Evolutionary conservation across 306 rosid species (phyloP).

Genomic region (Begonia fuchsioides): DNA sequence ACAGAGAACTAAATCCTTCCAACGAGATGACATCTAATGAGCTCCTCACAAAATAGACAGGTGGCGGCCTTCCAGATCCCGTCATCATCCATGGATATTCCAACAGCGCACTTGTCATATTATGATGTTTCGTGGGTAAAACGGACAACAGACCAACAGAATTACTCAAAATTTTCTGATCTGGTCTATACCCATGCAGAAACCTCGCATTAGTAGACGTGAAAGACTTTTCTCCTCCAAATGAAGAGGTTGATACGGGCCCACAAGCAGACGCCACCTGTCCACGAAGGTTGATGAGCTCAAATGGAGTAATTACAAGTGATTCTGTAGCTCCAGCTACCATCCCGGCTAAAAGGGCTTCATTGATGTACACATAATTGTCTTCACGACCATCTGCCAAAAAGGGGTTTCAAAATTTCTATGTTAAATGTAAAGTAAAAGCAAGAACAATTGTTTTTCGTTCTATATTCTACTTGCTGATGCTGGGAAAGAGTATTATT

Average conservation of each 20-base stretch:
- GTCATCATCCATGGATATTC: conserved; percentile 94
- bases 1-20: conserved; percentile 75
- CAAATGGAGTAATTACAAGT: conserved; percentile 67
- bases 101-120: conserved; percentile 40
- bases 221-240: conserved; percentile 30
- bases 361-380: conserved; percentile 38
- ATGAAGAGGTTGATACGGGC: conserved; percentile 25
- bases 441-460: too few species aligned
- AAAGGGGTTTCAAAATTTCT: conserved; percentile 5
- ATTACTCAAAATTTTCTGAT: conserved; percentile 43
- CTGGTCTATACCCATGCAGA: conserved; percentile 50
- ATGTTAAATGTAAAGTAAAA: too few species aligned
- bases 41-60: conserved; percentile 43
- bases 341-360: conserved; percentile 75
- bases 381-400: conserved; percentile 71
- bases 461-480: too few species aligned
- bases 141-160: conserved; percentile 59
- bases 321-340: conserved; percentile 62
- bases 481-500: too few species aligned
- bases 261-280: conserved; percentile 55
- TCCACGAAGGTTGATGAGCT: conserved; percentile 66
- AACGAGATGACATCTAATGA: conserved; percentile 48
- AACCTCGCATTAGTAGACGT: conserved; percentile 43
- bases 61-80: conserved; percentile 77
- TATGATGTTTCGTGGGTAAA: conserved; percentile 51